phyloP scores from a whole-genome alignment of 192 early-diverging fungal genomes.

The Backusella westeae region DNA sequence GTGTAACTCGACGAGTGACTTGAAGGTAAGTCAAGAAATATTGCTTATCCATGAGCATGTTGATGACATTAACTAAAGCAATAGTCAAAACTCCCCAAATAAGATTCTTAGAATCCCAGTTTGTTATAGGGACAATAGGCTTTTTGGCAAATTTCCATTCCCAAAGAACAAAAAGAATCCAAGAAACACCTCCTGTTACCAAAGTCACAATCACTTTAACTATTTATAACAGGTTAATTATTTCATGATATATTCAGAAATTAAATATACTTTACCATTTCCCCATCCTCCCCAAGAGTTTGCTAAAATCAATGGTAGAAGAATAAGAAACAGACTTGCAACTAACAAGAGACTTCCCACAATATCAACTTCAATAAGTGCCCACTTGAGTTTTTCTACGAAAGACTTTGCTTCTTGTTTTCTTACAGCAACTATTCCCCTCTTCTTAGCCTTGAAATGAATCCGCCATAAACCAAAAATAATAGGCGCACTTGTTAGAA shows the following conservation, averaged over 20 bases:
- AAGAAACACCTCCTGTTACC: conserved; percentile 2
- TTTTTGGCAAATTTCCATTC: conserved; percentile 14
- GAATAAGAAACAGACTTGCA: conserved; percentile 16
- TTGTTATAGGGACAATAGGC: conserved; percentile 10
- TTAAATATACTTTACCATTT: neutral
- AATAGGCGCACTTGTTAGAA: conserved; percentile 8
- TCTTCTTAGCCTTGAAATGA: conserved; percentile 2
- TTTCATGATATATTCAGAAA: neutral
- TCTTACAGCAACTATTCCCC: neutral
- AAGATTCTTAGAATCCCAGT: conserved; percentile 10
- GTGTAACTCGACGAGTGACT: conserved; percentile 10
- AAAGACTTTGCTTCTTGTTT: neutral
- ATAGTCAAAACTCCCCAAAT: conserved; percentile 12
- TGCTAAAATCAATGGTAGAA: conserved; percentile 20
- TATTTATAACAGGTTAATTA: neutral
- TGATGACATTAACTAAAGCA: conserved; percentile 11
- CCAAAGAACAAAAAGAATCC: conserved; percentile 16
- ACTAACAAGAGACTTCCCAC: conserved; percentile 15
- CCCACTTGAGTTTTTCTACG: neutral
- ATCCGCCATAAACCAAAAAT: conserved; percentile 8
- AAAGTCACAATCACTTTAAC: conserved; percentile 9
- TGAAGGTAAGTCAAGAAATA: conserved; percentile 23
- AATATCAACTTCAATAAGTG: neutral
- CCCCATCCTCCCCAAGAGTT: conserved; percentile 13
- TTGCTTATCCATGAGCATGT: neutral